Evolutionary conservation across 129 eudicot genomes (phyloP), one percentile per base, ranked within the genome.

Genomic region (Lonicera japonica): DNA sequence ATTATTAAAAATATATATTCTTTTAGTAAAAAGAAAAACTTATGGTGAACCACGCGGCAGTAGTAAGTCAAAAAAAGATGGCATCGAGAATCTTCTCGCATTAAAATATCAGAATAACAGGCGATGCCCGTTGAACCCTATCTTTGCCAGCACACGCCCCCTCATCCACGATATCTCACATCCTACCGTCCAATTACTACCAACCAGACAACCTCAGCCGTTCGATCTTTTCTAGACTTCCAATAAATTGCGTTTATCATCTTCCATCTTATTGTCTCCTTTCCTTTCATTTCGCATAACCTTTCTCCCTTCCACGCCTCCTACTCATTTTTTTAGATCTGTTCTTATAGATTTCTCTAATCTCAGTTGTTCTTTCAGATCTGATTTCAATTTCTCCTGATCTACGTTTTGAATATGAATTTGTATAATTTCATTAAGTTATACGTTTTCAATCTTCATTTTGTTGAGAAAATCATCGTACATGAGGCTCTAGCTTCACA

Each of bases 341-440:
- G n/a, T 57, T 60, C 66, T 23, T 10, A 1, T 10, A 11, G 0
- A 0, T 51, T 15, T 45, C 22, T 11, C 15, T 16, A 2, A 5
- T 25, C n/a, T 51, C 38, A 12, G 38, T 29, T 50, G 34, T 17
- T 17, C 10, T 3, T 14, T 0, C 50, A 5, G 25, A 66, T 62
- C 67, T 60, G 34, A 0, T 9, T 75, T 65, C 79, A 78, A 81
- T 83, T 82, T 5, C 56, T 60, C 24, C 17, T 60, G 82, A 81
- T 85, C 88, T 81, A 75, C 76, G 54, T 19, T 75, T 69, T 52
- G 83, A 25, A 16, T 57, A 75, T 70, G 70, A 67, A 25, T 66
- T 78, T 54, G 17, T 10, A 29, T 5, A 40, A 17, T 20, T 58
- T 40, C 5, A 58, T 15, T 60, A 52, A 68, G 8, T 5, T 0